A percentile compares a stretch with the other conserved stretches of the same genome.
phyloP scores from a whole-genome alignment of 345 rosid species.

The Salix purpurea region DNA sequence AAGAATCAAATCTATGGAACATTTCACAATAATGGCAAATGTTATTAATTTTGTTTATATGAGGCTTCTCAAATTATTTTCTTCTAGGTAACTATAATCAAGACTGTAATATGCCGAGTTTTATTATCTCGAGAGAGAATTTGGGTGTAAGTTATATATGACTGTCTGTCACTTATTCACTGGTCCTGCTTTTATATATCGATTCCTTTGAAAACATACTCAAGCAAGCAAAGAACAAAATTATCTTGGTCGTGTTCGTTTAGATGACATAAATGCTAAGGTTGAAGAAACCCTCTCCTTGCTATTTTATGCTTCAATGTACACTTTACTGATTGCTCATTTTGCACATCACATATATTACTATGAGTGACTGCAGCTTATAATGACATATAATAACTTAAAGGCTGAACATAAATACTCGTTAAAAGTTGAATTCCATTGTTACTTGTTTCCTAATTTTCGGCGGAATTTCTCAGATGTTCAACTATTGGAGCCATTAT shows the following conservation, averaged over 20 bases:
- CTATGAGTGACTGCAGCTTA: background rate
- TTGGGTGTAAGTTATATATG: background rate
- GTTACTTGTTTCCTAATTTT: conserved; percentile 9
- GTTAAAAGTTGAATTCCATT: background rate
- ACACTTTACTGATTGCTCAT: background rate
- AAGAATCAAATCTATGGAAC: background rate
- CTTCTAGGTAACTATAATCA: background rate
- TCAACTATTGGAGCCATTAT: conserved; percentile 94
- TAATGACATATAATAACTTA: background rate
- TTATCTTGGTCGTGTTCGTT: background rate
- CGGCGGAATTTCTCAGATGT: conserved; percentile 47
- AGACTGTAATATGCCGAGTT: background rate
- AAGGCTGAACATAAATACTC: too few relatives aligned
- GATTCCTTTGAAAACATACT: background rate
- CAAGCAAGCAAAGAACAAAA: background rate
- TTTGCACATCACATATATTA: too few relatives aligned
- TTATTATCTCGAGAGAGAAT: background rate
- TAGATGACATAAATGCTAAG: background rate
- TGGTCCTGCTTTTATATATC: background rate
- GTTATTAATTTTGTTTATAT: background rate
- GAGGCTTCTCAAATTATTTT: background rate
- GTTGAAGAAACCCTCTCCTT: background rate
- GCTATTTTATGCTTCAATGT: background rate
- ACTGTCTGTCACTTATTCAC: background rate
- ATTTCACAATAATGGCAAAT: background rate